Evolutionary conservation across 2,329 filamentous ascomycete species (phyloP).

Genomic region (Ploettnerulaceae sp.): DNA sequence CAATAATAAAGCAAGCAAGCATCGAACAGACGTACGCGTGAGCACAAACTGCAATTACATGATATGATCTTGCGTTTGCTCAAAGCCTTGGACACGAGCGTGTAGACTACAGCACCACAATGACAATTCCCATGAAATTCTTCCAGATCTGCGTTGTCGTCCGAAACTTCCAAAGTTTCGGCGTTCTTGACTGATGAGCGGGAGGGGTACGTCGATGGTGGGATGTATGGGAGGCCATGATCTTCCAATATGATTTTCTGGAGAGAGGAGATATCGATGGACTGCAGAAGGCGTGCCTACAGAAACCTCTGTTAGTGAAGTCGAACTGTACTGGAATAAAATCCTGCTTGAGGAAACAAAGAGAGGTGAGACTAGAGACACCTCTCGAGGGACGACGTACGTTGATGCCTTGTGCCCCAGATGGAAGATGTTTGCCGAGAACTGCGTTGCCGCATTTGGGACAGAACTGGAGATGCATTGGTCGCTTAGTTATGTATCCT

Average conservation of each 20-base stretch:
- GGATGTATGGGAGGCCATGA: neutral
- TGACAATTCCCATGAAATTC: constrained; percentile 29
- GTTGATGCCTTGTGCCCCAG: constrained; percentile 36
- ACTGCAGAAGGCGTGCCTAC: constrained; percentile 1
- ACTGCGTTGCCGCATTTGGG: constrained; percentile 44
- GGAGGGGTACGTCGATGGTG: constrained; percentile 2
- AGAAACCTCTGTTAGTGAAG: no score
- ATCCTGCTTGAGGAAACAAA: no score
- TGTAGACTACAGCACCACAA: constrained; percentile 26
- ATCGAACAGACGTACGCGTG: constrained; percentile 20
- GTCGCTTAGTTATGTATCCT: neutral
- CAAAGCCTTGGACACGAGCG: constrained; percentile 18
- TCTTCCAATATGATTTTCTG: neutral
- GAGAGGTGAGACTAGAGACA: no score
- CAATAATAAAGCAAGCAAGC: no score
- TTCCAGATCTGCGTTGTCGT: neutral
- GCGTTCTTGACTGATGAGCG: neutral
- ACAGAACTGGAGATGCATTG: constrained; percentile 43
- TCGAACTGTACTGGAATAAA: no score
- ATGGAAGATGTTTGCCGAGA: constrained; percentile 25
- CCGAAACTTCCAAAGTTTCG: constrained; percentile 1
- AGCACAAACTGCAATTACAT: constrained; percentile 30
- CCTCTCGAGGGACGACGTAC: constrained; percentile 27
- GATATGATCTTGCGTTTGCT: constrained; percentile 15
- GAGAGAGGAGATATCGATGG: neutral